Conservation (phyloP, 192 early-diverging fungal species). For the Backusella sp. region DNA sequence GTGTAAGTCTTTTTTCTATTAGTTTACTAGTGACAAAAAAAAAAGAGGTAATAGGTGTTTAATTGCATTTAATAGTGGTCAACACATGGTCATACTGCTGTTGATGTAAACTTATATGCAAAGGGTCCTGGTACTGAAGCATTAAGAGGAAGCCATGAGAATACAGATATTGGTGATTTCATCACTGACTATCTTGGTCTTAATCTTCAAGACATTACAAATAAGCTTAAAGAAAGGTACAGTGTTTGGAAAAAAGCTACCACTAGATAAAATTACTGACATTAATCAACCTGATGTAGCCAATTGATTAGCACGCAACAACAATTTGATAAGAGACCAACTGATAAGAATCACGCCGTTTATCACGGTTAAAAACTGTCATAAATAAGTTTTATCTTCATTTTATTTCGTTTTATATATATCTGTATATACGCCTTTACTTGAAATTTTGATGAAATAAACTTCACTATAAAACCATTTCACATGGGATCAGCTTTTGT, state of each 20-base stretch:
- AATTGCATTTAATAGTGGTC: constrained; percentile 50
- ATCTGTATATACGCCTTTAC: background rate
- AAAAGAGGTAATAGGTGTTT: background rate
- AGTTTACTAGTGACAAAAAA: background rate
- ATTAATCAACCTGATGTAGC: background rate
- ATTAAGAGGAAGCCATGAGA: constrained; percentile 66
- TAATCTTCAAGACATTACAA: constrained; percentile 47
- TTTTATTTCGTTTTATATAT: background rate
- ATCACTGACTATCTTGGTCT: constrained; percentile 54
- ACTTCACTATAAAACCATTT: background rate
- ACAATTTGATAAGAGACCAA: background rate
- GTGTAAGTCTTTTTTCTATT: constrained; percentile 39
- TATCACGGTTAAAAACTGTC: background rate
- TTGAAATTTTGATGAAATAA: background rate
- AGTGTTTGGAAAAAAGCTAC: background rate
- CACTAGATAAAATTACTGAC: background rate
- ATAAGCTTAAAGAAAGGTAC: constrained; percentile 27
- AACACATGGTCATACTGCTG: constrained; percentile 90
- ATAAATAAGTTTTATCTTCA: background rate
- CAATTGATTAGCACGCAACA: background rate
- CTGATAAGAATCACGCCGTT: background rate
- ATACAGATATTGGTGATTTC: constrained; percentile 63
- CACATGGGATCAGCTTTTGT: background rate
- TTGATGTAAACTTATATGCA: constrained; percentile 87
- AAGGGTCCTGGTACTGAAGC: constrained; percentile 40